These are phyloP conservation scores for Auriscalpium vulgare DNA, from an alignment of 768 basidiomycete species.

Conservation along the genomic window DNA sequence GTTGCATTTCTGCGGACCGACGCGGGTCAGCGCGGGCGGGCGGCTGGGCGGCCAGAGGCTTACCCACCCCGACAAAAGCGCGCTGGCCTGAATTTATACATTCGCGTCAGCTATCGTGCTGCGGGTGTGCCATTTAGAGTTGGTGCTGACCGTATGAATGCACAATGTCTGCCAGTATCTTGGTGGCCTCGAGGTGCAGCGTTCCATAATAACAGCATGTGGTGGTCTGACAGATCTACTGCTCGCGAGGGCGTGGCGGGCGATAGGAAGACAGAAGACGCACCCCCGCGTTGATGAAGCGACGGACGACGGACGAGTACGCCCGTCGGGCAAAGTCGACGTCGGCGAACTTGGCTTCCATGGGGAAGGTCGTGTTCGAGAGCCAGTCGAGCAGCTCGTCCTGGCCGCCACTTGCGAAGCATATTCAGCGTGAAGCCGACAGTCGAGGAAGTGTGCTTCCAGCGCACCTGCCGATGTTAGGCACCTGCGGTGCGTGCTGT, in stretches of 20 bases:
- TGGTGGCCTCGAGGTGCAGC: conserved; percentile 74
- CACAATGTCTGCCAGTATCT: conserved; percentile 70
- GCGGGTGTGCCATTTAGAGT: background rate
- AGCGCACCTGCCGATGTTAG: conserved; percentile 56
- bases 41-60: background rate
- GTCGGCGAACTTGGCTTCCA: conserved; percentile 71
- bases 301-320: conserved; percentile 66
- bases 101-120: background rate
- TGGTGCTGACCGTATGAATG: conserved; percentile 44
- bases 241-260: too few relatives aligned
- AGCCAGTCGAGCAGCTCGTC: conserved; percentile 90
- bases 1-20: conserved; percentile 63
- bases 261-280: conserved; percentile 21
- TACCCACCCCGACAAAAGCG: conserved; percentile 75
- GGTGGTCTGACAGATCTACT: conserved; percentile 54
- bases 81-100: conserved; percentile 51
- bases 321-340: conserved; percentile 55
- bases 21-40: background rate
- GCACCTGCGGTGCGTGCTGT: conserved; percentile 77
- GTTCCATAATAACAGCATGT: conserved; percentile 90
- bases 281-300: conserved; percentile 70
- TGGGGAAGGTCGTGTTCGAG: conserved; percentile 76
- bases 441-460: background rate
- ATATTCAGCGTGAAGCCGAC: too few relatives aligned
- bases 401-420: conserved; percentile 57